Evolutionary conservation across 768 basidiomycete species (phyloP), one percentile per base, ranked within the genome.

Genomic region (Kwoniella bestiolae): DNA sequence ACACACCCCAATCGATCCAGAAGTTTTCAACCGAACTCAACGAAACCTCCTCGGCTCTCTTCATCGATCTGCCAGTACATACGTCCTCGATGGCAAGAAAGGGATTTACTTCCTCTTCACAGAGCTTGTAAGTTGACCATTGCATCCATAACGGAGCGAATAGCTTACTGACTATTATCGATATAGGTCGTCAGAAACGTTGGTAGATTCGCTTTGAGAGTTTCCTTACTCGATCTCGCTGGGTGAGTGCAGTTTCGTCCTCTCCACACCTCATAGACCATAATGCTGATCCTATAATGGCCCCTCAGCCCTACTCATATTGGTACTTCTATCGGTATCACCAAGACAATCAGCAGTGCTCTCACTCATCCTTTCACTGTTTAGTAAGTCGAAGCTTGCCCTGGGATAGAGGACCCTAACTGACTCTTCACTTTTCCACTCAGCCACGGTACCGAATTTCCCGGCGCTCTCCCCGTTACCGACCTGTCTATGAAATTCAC

Each of bases 51-150:
- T 63, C 38, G 62, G 62, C 16, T 56, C 62, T 21, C 44, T 56
- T 7, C 53, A 56, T 21, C 41, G 53, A 23, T 56, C 53, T 3
- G 62, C 55, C 7, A 56, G 31, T 12, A 14, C 55, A 7, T 56
- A 34, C 26, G 21, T 29, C 2, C 58, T 52, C 14, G 26, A 60
- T 23, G 51, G 44, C 26, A 21, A 56, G 25, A 59, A 25, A 55
- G 65, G 65, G 7, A 46, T 60, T 12, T 66, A 53, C 52, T 66
- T 66, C 65, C 26, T 60, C 44, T 66, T 66, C 52, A 47, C 65
- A 4, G 51, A 60, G 18, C 34, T 66, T 26, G 65, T 60, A 41
- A 35, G 65, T 53, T n/a, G n/a, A n/a, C n/a, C n/a, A n/a, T 32
- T 50, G 57, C 57, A 26, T 25, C 18, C 26, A 38, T 34, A 47